Percentiles rank a stretch among this genome's conserved stretches.
Conservation (phyloP, 164 flowering plant species). For the Tinospora cordifolia region DNA sequence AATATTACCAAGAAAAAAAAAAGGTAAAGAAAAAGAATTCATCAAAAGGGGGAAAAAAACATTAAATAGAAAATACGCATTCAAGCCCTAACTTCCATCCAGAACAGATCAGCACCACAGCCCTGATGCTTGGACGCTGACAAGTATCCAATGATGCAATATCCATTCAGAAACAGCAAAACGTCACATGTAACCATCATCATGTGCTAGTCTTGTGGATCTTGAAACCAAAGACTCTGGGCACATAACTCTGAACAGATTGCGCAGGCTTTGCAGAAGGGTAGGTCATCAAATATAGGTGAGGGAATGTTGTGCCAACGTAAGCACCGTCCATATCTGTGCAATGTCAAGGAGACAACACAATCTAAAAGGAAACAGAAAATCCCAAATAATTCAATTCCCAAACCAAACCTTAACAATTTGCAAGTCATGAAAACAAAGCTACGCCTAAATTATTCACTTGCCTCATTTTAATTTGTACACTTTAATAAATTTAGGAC, state of each 20-base stretch:
- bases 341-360: slow-evolving; percentile 7
- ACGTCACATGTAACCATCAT: background rate
- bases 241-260: slow-evolving; percentile 56
- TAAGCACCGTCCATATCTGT: slow-evolving; percentile 72
- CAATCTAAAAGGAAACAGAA: background rate
- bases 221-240: slow-evolving; percentile 72
- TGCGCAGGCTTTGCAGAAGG: slow-evolving; percentile 49
- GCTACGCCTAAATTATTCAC: no score
- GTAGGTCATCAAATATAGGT: slow-evolving; percentile 61
- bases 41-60: no score
- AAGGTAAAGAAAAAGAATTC: background rate
- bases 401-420: background rate
- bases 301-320: slow-evolving; percentile 75
- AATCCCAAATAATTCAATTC: background rate
- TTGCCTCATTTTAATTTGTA: no score
- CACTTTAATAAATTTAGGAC: no score
- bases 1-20: background rate
- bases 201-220: slow-evolving; percentile 31
- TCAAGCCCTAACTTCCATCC: background rate
- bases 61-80: background rate
- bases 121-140: background rate
- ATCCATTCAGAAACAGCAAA: background rate
- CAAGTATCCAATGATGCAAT: background rate
- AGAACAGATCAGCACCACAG: background rate
- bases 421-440: background rate